Evolutionary conservation across 176 grass and related monocot genomes (phyloP).

Genomic region (Urochloa ruziziensis): DNA sequence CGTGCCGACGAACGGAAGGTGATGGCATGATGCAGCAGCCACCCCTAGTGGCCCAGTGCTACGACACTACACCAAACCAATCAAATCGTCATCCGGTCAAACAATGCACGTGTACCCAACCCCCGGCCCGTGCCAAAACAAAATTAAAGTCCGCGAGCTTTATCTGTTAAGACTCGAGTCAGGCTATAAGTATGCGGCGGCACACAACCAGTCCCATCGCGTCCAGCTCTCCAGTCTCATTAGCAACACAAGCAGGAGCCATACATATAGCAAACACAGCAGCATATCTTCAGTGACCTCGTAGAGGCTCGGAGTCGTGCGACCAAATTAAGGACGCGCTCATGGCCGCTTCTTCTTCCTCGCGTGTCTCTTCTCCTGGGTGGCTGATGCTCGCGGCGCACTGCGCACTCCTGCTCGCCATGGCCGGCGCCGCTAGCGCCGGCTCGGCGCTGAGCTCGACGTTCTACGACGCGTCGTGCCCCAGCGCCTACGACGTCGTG

Average conservation of each 20-base stretch:
- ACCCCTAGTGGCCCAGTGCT: no score
- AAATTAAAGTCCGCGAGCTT: neutral
- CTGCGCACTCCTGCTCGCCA: neutral
- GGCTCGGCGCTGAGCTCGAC: neutral
- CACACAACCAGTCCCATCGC: neutral
- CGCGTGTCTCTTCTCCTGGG: neutral
- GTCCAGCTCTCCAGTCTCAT: no score
- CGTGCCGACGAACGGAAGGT: neutral
- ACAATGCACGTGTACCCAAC: neutral
- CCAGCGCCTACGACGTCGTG: neutral
- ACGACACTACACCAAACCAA: neutral
- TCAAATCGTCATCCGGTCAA: neutral
- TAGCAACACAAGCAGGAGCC: no score
- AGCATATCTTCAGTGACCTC: no score
- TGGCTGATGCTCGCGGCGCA: neutral
- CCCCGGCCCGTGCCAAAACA: neutral
- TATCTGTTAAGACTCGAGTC: neutral
- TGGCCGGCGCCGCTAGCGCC: no score
- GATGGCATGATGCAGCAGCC: neutral
- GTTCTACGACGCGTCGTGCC: conserved; percentile 29
- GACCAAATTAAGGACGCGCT: no score
- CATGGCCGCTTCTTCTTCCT: neutral
- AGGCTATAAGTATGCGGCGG: neutral
- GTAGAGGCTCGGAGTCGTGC: neutral
- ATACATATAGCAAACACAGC: no score